Evolutionary conservation across 2,329 filamentous ascomycete species (phyloP).

Genomic region (Arthroderma sp.): DNA sequence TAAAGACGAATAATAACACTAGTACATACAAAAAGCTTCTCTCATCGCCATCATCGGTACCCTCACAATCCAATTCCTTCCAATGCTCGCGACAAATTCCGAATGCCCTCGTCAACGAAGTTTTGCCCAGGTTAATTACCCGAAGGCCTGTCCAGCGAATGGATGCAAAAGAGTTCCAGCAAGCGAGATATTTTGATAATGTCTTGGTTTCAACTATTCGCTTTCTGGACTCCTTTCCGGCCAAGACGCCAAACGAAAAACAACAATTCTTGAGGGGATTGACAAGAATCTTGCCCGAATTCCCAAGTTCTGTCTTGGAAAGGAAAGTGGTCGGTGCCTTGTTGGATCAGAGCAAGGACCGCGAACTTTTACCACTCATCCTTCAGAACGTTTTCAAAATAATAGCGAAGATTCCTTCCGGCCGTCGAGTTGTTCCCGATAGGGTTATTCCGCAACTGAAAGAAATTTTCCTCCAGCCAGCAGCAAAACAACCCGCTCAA

Average conservation of each 20-base stretch:
- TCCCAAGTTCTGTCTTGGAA: conserved; percentile 84
- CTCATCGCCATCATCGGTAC: conserved; percentile 62
- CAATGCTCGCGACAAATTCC: conserved; percentile 68
- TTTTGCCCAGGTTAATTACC: conserved; percentile 76
- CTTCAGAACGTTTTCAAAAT: conserved; percentile 90
- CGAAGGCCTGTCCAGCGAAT: conserved; percentile 75
- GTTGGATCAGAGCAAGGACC: conserved; percentile 87
- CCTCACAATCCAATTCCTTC: conserved; percentile 71
- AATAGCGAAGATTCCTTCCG: conserved; percentile 61
- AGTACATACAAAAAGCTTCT: conserved; percentile 79
- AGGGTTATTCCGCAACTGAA: conserved; percentile 74
- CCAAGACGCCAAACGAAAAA: conserved; percentile 86
- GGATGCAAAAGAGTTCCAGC: conserved; percentile 80
- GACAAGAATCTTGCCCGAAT: conserved; percentile 74
- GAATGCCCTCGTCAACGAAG: conserved; percentile 58
- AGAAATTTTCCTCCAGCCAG: conserved; percentile 60
- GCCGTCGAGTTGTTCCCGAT: conserved; percentile 67
- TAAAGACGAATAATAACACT: conserved; percentile 67
- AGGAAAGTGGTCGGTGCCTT: conserved; percentile 85
- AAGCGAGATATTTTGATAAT: conserved; percentile 94
- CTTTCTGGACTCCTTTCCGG: conserved; percentile 80
- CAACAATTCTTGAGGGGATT: conserved; percentile 81
- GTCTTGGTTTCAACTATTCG: conserved; percentile 91
- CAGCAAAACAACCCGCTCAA: conserved; percentile 32
- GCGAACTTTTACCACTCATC: conserved; percentile 69